Evolutionary conservation across 495 filamentous ascomycete species (phyloP), one percentile per base, ranked within the genome.

Genomic region (Talaromyces liani): DNA sequence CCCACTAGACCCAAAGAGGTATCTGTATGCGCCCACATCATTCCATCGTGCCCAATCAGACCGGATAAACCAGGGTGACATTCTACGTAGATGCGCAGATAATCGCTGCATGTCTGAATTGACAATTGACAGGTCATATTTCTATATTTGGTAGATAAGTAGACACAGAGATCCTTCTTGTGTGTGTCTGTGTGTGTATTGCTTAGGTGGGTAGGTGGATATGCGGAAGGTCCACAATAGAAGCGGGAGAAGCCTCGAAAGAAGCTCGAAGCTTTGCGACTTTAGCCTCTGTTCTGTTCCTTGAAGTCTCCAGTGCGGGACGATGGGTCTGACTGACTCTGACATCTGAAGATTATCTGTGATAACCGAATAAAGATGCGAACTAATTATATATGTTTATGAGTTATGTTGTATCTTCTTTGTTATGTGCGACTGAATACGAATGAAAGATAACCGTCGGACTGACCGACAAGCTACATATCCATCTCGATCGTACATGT

Each of bases 191-290:
- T 31, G 29, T 31, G 6, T 7, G 3, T 36, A 36, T 36, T 20
- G 5, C n/a, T n/a, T 45, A 6, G n/a, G 45, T 49, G 45, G 45
- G 45, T 20, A 27, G 18, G 45, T 49, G 45, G 45, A 49, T 49
- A 49, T 49, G 45, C 45, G 45, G 45, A 18, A 77, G 77, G 75
- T 76, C 77, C 77, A 79, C 77, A 73, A 78, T 78, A 67, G 75
- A 78, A 77, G 73, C 75, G 77, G 76, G 72, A 79, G 75, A 78
- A 78, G 75, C 77, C 76, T 72, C 69, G 66, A 68, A 64, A 68
- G 45, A 49, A 49, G 45, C 45, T 49, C 20, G 45, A 49, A 49
- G 45, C 45, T 49, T 49, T 49, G 45, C 36, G 36, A 41, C 36
- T 41, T 41, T 16, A 41, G 36, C 36, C 36, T 41, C 36, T 41